Evolutionary conservation across 129 eudicot genomes (phyloP), one percentile per base, ranked within the genome.

Genomic region (Flaveria robusta): DNA sequence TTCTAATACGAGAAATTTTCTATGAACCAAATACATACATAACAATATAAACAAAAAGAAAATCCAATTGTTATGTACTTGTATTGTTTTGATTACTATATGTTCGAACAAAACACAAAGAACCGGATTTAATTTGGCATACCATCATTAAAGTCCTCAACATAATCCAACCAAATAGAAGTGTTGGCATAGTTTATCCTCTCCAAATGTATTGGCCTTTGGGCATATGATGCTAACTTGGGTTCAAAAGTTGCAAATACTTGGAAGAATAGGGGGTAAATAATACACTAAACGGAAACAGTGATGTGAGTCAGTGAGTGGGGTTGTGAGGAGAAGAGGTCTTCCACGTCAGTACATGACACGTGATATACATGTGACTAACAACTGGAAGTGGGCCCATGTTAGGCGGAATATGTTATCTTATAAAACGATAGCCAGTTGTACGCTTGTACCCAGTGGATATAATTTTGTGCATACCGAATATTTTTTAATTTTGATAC

Each of bases 361-460:
- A 77, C 85, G 82, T 82, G 85, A 66, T 23, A 16, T 31, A 42
- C 82, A 82, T 67, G 78, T 76, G 85, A 76, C 12, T 52, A 59
- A 71, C 81, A 81, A 58, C 81, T 51, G 73, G 77, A 64, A n/a
- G 75, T 56, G 70, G 83, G 79, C 76, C 71, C 24, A 12, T 5
- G 66, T 60, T 60, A 60, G 65, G n/a, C 26, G 51, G 50, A 47
- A 45, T 27, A 70, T 62, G 72, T 60, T 51, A 79, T 72, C 81
- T 81, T 70, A 76, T 75, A 66, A 74, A 59, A 62, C 14, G 9
- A 24, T 0, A 26, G 66, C 15, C 7, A 60, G 39, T 60, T 60
- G 66, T 60, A 60, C 66, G 0, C 41, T 60, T 60, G 66, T 60
- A 60, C 66, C 0, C 41, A 9, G 29, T 20, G 63, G 31, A 20